Percentiles rank a stretch among this genome's conserved stretches.
Conservation (phyloP, 202 grass and related monocot species). For the Musa balbisiana region DNA sequence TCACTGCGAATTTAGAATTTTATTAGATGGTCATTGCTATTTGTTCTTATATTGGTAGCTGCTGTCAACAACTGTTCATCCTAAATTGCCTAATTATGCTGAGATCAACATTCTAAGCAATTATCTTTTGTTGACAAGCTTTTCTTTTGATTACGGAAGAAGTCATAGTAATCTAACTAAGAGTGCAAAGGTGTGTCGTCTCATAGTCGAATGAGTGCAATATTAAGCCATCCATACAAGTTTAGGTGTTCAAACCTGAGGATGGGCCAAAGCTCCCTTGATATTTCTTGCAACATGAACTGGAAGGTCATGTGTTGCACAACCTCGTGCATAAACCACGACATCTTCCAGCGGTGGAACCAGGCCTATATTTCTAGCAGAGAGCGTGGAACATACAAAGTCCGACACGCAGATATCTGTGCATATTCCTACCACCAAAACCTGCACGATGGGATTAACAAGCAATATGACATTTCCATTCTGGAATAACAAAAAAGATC, state of each 20-base stretch:
- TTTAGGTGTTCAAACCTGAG: slow-evolving; percentile 7
- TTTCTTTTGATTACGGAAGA: background rate
- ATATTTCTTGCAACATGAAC: slow-evolving; percentile 49
- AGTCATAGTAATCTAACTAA: background rate
- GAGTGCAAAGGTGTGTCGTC: background rate
- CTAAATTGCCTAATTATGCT: no score
- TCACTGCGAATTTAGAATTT: background rate
- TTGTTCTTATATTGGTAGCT: background rate
- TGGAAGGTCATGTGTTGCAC: slow-evolving; percentile 80
- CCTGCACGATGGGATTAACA: slow-evolving; percentile 28
- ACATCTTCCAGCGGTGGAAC: slow-evolving; percentile 67
- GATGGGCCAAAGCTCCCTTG: slow-evolving; percentile 41
- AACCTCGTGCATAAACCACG: slow-evolving; percentile 84
- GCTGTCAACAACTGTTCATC: no score
- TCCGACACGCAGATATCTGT: slow-evolving; percentile 80
- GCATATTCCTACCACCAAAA: slow-evolving; percentile 78
- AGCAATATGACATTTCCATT: no score
- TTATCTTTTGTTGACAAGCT: background rate
- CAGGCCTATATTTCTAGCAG: slow-evolving; percentile 63
- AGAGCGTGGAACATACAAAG: slow-evolving; percentile 64
- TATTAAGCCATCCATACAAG: background rate
- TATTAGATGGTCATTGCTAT: background rate
- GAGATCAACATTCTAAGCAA: background rate
- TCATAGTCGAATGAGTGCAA: background rate
- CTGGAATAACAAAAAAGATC: no score